phyloP scores from a whole-genome alignment of 2,329 filamentous ascomycete species.

The Ceratocystis huliohia region DNA sequence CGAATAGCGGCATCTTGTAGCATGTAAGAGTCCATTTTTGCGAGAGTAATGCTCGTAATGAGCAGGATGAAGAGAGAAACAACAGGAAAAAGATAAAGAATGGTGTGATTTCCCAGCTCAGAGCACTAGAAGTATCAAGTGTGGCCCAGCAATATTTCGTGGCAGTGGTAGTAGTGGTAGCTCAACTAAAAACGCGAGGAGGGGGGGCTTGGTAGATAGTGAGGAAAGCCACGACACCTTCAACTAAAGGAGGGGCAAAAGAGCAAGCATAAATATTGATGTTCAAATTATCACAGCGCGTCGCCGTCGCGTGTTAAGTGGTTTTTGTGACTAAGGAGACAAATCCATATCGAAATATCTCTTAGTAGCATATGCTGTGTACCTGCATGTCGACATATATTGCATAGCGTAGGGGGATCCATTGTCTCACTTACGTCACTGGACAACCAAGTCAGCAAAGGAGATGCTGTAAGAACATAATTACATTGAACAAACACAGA shows the following conservation, averaged over 20 bases:
- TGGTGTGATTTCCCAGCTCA: not conserved
- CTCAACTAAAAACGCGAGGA: not conserved
- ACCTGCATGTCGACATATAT: not conserved
- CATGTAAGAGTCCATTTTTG: constrained; percentile 57
- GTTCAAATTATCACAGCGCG: constrained; percentile 11
- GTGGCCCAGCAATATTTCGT: not conserved
- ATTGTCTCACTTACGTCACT: not conserved
- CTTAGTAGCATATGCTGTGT: not conserved
- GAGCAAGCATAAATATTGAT: not conserved
- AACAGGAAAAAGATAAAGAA: not conserved
- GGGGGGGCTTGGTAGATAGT: not conserved
- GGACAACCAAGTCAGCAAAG: not conserved
- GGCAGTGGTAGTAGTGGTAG: not conserved
- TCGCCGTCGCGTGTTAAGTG: constrained; percentile 21
- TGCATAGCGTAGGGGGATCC: not conserved
- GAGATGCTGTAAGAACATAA: not conserved
- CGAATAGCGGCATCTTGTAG: constrained; percentile 74
- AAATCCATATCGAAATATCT: not conserved
- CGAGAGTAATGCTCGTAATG: not conserved
- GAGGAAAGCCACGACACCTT: not conserved
- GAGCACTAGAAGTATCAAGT: not conserved
- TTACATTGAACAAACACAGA: not conserved
- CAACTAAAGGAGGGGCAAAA: constrained; percentile 18
- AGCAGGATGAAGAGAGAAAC: not conserved
- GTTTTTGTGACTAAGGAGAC: not conserved